Conservation (phyloP, 2,329 filamentous ascomycete species). For the Trichoderma sp. region DNA sequence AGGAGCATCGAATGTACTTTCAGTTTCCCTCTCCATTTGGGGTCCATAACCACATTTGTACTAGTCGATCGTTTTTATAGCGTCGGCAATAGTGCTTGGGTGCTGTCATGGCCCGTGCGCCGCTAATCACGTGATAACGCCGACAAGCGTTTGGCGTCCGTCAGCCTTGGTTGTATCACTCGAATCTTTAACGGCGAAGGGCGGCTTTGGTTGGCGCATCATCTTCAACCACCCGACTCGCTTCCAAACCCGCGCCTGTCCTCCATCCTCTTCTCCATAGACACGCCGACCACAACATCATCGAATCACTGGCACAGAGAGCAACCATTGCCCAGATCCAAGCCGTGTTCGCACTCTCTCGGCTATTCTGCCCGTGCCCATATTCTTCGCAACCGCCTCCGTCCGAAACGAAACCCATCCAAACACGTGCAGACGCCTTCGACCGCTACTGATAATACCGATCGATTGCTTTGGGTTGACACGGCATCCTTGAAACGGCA, state of each 20-base stretch:
- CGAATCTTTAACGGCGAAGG: conserved; percentile 28
- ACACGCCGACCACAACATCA: background rate
- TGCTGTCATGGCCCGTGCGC: conserved; percentile 35
- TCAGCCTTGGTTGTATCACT: conserved; percentile 19
- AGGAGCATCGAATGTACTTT: background rate
- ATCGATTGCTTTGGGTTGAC: background rate
- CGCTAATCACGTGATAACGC: conserved; percentile 41
- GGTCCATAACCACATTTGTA: background rate
- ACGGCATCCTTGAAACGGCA: background rate
- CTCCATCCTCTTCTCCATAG: background rate
- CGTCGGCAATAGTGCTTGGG: background rate
- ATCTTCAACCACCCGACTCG: conserved; percentile 11
- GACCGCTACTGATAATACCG: background rate
- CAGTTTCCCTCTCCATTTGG: background rate
- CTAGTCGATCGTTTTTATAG: background rate
- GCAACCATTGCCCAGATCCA: background rate
- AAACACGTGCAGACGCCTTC: conserved; percentile 20
- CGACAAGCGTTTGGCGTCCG: conserved; percentile 19
- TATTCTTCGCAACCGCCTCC: background rate
- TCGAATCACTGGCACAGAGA: background rate
- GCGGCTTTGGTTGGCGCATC: conserved; percentile 29
- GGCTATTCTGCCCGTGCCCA: background rate
- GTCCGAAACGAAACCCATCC: background rate
- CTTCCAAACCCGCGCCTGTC: conserved; percentile 10
- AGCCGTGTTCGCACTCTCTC: conserved; percentile 5